Conservation (phyloP, 2,329 filamentous ascomycete genomes). For the Colletotrichum cereale region DNA sequence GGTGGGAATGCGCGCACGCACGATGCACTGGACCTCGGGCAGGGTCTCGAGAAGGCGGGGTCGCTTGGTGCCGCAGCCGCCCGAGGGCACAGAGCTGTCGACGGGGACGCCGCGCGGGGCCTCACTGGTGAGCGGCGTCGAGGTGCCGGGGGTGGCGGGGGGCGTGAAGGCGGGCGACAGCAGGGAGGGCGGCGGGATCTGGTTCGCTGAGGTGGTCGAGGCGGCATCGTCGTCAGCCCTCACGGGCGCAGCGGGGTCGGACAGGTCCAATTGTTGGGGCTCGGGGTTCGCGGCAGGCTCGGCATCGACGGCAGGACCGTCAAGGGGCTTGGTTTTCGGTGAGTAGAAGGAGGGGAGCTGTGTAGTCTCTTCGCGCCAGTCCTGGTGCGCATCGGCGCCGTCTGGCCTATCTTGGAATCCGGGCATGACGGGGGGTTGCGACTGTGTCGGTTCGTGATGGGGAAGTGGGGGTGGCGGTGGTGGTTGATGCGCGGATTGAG, state of each 20-base stretch:
- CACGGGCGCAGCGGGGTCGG: constrained; percentile 35
- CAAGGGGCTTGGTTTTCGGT: constrained; percentile 51
- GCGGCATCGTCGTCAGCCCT: constrained; percentile 30
- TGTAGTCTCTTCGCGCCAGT: constrained; percentile 49
- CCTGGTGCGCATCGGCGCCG: constrained; percentile 37
- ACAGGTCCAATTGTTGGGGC: constrained; percentile 39
- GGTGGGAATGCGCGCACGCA: constrained; percentile 94
- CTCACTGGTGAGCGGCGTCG: constrained; percentile 60
- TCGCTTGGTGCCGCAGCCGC: constrained; percentile 72
- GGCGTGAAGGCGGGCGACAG: constrained; percentile 90
- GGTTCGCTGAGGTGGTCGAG: constrained; percentile 33
- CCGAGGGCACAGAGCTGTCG: constrained; percentile 68
- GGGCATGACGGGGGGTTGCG: constrained; percentile 35
- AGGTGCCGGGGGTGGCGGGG: constrained; percentile 71
- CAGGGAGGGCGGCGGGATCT: constrained; percentile 72
- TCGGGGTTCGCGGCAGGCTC: constrained; percentile 37
- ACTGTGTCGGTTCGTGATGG: not conserved
- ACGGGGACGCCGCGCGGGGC: constrained; percentile 68
- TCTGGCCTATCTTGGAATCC: constrained; percentile 44
- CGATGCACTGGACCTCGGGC: constrained; percentile 91
- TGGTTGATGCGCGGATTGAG: constrained; percentile 10
- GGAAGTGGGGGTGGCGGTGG: constrained; percentile 4
- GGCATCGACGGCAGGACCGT: constrained; percentile 41
- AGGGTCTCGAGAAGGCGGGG: constrained; percentile 81
- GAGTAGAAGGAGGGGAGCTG: constrained; percentile 63